phyloP scores from a whole-genome alignment of 202 grass and related monocot species.

The Alloteropsis angusta region DNA sequence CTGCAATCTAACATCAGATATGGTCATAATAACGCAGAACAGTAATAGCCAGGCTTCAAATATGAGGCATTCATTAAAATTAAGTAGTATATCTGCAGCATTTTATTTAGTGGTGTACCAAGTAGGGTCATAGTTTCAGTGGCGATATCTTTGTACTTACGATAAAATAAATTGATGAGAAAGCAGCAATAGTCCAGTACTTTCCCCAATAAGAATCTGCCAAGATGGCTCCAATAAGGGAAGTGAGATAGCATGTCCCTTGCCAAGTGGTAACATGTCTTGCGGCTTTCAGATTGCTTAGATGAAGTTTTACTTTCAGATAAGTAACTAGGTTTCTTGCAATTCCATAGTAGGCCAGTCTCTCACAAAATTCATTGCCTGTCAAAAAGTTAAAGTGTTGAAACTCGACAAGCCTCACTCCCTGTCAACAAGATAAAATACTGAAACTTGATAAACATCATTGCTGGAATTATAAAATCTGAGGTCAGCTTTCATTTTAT shows the following conservation, averaged over 20 bases:
- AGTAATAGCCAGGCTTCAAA: not conserved
- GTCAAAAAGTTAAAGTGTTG: conserved; percentile 60
- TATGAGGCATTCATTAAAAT: not conserved
- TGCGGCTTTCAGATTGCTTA: conserved; percentile 67
- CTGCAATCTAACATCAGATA: not conserved
- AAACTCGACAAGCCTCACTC: conserved; percentile 63
- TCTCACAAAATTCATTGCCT: conserved; percentile 80
- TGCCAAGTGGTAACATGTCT: conserved; percentile 81
- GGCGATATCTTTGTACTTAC: conserved; percentile 42
- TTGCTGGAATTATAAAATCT: conserved; percentile 14
- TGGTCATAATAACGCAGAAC: not conserved
- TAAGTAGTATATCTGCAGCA: not conserved
- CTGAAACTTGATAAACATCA: not conserved
- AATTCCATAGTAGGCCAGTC: conserved; percentile 86
- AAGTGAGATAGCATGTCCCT: conserved; percentile 83
- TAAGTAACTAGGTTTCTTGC: conserved; percentile 72
- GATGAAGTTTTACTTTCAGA: conserved; percentile 57
- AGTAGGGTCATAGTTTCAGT: not conserved
- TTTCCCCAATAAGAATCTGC: conserved; percentile 88
- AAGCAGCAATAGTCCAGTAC: conserved; percentile 71
- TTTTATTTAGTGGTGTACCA: not conserved
- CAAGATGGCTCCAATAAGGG: conserved; percentile 71
- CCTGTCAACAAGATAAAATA: conserved; percentile 37
- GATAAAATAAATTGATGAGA: conserved; percentile 75
- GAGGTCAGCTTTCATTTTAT: not conserved